A percentile compares a stretch with the other conserved stretches of the same genome.
Conservation (phyloP, 306 rosid species). For the Cicer judaicum region DNA sequence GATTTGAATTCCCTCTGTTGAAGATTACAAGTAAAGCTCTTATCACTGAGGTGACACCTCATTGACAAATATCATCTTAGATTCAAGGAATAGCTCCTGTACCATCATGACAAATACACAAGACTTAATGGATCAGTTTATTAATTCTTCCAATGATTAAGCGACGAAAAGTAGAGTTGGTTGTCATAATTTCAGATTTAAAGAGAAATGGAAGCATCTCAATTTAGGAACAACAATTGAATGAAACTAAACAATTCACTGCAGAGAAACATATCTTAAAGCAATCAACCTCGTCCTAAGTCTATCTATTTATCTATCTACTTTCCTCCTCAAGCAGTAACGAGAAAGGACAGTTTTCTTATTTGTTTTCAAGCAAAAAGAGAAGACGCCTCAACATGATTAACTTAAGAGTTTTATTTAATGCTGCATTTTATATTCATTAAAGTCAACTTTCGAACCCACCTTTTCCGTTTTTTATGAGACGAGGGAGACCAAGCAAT, state of each 20-base stretch:
- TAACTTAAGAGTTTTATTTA: slow-evolving; percentile 11
- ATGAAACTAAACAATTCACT: slow-evolving; percentile 5
- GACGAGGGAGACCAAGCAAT: background rate
- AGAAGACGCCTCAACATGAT: background rate
- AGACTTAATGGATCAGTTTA: background rate
- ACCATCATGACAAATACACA: slow-evolving; percentile 16
- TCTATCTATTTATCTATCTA: background rate
- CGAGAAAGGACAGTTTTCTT: background rate
- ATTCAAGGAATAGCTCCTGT: slow-evolving; percentile 4
- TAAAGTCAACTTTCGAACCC: background rate
- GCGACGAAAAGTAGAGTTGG: background rate
- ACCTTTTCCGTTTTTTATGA: background rate
- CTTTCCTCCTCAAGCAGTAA: background rate
- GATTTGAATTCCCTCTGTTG: too few relatives aligned
- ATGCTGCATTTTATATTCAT: background rate
- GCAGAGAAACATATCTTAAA: background rate
- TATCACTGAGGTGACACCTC: too few relatives aligned
- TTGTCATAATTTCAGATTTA: slow-evolving; percentile 15
- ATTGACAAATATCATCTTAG: background rate
- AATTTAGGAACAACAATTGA: background rate
- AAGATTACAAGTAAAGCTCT: too few relatives aligned
- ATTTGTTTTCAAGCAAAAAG: background rate
- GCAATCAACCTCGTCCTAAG: background rate
- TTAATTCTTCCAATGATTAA: background rate
- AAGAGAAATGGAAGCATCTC: background rate